These are phyloP conservation scores for Naganishia sp. DNA, from an alignment of 1,284 basidiomycete species.

Conservation along the genomic window DNA sequence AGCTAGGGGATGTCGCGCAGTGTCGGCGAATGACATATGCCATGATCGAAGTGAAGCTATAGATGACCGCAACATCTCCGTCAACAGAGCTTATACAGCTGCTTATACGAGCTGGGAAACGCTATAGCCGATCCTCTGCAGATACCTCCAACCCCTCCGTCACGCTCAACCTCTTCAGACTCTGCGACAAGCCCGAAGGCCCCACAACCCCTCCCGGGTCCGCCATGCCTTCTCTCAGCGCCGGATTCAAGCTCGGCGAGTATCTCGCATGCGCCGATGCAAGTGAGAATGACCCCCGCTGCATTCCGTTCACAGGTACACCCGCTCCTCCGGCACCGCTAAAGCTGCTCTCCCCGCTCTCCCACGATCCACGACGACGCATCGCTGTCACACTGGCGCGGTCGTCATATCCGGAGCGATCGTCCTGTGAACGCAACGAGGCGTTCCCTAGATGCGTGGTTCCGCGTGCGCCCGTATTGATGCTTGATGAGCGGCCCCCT, in stretches of 20 bases:
- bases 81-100: too few relatives aligned
- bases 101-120: too few relatives aligned
- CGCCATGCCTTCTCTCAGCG: not conserved
- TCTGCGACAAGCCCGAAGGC: not conserved
- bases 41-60: too few relatives aligned
- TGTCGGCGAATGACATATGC: too few relatives aligned
- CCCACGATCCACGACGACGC: conserved; percentile 42
- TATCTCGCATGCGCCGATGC: not conserved
- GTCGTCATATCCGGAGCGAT: conserved; percentile 36
- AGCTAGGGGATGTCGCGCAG: too few relatives aligned
- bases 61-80: too few relatives aligned
- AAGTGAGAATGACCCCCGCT: not conserved
- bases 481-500: not conserved
- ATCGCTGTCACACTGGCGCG: conserved; percentile 45
- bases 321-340: conserved; percentile 19
- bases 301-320: not conserved
- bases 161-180: conserved; percentile 5
- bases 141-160: not conserved
- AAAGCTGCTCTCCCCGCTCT: conserved; percentile 47
- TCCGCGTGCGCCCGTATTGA: not conserved
- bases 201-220: not conserved
- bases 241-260: not conserved
- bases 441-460: not conserved
- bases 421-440: conserved; percentile 4
- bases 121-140: not conserved